phyloP scores from a whole-genome alignment of 805 yeast genomes.

The Yamadazyma olivae region DNA sequence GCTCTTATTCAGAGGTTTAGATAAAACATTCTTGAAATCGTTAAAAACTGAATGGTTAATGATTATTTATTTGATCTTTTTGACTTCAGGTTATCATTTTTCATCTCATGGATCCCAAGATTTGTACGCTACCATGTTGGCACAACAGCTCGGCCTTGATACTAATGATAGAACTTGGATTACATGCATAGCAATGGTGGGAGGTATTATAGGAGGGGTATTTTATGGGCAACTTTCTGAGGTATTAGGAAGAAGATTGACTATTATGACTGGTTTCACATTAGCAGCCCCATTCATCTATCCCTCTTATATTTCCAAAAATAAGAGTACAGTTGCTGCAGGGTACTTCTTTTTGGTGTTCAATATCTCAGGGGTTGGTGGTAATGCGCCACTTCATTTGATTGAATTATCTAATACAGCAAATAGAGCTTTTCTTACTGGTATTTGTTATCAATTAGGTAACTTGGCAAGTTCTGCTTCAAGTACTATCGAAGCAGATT shows the following conservation, averaged over 20 bases:
- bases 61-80: slow-evolving; percentile 25
- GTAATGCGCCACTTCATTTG: slow-evolving; percentile 62
- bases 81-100: slow-evolving; percentile 69
- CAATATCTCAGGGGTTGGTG: slow-evolving; percentile 73
- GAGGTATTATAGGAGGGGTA: slow-evolving; percentile 66
- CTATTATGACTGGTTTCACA: slow-evolving; percentile 48
- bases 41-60: slow-evolving; percentile 41
- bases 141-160: slow-evolving; percentile 46
- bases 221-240: slow-evolving; percentile 58
- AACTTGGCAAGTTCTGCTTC: slow-evolving; percentile 70
- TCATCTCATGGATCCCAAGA: slow-evolving; percentile 75
- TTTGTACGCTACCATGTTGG: slow-evolving; percentile 61
- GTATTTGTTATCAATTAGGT: slow-evolving; percentile 67
- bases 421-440: slow-evolving; percentile 59
- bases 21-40: slow-evolving; percentile 6
- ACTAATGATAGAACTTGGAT: slow-evolving; percentile 53
- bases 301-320: slow-evolving; percentile 48
- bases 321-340: slow-evolving; percentile 49
- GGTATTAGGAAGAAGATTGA: slow-evolving; percentile 56
- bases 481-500: slow-evolving; percentile 62
- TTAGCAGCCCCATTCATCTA: slow-evolving; percentile 59
- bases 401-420: slow-evolving; percentile 51
- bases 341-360: slow-evolving; percentile 46
- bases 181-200: slow-evolving; percentile 60
- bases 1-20: too few relatives aligned